A percentile compares a stretch with the other conserved stretches of the same genome.
phyloP scores from a whole-genome alignment of 2,329 filamentous ascomycete genomes.

The Fusarium sp. region DNA sequence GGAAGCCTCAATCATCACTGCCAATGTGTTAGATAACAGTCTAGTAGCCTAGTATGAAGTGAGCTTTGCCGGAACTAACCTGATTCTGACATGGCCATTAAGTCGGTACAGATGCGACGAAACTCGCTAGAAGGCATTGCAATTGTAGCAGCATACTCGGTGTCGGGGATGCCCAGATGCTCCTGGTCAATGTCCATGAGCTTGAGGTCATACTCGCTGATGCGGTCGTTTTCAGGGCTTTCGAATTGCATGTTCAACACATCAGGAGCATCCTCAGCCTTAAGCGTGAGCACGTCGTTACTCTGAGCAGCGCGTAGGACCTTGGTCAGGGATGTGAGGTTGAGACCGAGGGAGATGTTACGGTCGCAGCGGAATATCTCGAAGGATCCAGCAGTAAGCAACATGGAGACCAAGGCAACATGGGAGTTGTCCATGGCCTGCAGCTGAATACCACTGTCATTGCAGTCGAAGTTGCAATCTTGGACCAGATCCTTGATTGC shows the following conservation, averaged over 20 bases:
- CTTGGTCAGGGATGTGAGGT: conserved; percentile 95
- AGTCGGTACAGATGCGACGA: conserved; percentile 91
- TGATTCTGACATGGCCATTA: conserved; percentile 93
- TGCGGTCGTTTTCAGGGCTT: conserved; percentile 84
- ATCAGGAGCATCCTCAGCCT: conserved; percentile 96
- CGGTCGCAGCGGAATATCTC: conserved; percentile 97
- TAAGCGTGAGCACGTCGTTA: conserved; percentile 94
- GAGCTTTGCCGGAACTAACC: conserved; percentile 66
- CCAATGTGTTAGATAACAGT: conserved; percentile 1
- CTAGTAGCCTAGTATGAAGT: neutral
- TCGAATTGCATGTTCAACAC: conserved; percentile 96
- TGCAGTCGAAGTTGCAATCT: conserved; percentile 99
- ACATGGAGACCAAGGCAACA: conserved; percentile 98
- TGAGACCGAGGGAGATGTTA: conserved; percentile 98
- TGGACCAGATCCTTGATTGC: conserved; percentile 99
- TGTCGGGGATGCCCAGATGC: conserved; percentile 97
- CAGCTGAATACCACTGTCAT: conserved; percentile 97
- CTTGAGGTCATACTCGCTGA: conserved; percentile 99
- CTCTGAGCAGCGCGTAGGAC: conserved; percentile 93
- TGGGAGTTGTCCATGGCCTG: conserved; percentile 99
- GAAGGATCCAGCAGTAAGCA: conserved; percentile 96
- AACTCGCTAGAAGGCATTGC: conserved; percentile 91
- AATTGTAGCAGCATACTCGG: conserved; percentile 95
- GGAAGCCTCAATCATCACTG: conserved; percentile 93
- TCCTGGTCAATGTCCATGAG: conserved; percentile 99